Percentiles rank a stretch among this genome's conserved stretches.
phyloP scores from a whole-genome alignment of 768 basidiomycete species.

The Suillus luteus region DNA sequence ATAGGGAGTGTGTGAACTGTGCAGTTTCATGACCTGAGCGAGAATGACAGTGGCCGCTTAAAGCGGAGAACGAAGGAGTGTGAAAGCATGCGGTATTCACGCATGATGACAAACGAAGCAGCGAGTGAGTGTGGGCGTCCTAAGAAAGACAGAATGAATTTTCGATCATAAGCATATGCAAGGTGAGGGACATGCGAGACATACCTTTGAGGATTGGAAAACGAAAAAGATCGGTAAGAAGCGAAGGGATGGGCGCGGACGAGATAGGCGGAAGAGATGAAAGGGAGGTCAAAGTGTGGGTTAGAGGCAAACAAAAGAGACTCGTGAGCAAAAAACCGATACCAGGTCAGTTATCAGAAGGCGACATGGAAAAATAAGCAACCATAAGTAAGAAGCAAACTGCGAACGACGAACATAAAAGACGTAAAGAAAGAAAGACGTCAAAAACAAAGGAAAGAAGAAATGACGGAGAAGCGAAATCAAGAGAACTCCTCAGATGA shows the following conservation, averaged over 20 bases:
- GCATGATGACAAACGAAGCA: constrained; percentile 13
- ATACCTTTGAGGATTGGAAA: constrained; percentile 18
- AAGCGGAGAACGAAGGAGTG: background rate
- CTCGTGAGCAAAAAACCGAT: background rate
- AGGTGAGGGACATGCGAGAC: background rate
- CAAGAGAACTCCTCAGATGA: constrained; percentile 1
- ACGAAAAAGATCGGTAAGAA: background rate
- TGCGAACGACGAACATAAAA: background rate
- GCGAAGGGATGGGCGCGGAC: background rate
- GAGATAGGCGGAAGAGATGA: background rate
- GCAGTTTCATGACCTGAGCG: background rate
- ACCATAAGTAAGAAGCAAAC: constrained; percentile 10
- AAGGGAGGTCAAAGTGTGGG: background rate
- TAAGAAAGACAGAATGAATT: background rate
- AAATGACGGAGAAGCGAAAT: background rate
- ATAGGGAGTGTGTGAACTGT: constrained; percentile 5
- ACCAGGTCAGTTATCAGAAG: background rate
- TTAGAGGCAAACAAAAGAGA: background rate
- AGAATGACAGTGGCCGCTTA: background rate
- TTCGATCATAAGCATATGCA: background rate
- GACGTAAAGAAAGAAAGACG: background rate
- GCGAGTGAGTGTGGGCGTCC: constrained; percentile 6
- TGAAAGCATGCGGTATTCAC: constrained; percentile 1
- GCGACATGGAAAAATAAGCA: constrained; percentile 3
- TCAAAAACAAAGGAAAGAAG: background rate